A percentile compares a stretch with the other conserved stretches of the same genome.
These are phyloP conservation scores for Ceratonia siliqua DNA, from an alignment of 306 rosid genomes.

Conservation along the genomic window DNA sequence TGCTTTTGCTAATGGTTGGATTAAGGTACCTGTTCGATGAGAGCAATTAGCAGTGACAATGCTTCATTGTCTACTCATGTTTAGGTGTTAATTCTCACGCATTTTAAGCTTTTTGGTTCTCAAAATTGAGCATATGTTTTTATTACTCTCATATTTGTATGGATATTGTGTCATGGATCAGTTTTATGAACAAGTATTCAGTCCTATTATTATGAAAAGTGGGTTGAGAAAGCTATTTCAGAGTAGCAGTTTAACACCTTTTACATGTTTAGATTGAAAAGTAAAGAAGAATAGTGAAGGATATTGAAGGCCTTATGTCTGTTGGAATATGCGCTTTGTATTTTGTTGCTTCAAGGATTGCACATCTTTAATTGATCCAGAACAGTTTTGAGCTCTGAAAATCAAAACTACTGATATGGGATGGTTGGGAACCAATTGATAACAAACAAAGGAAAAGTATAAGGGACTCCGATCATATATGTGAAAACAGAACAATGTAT, in stretches of 20 bases:
- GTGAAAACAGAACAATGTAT: background rate
- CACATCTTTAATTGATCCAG: background rate
- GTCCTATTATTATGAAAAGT: background rate
- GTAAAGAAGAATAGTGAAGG: background rate
- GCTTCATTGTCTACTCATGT: constrained; percentile 28
- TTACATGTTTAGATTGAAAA: background rate
- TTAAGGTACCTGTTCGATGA: constrained; percentile 86
- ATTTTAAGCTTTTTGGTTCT: constrained; percentile 10
- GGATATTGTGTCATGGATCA: constrained; percentile 10
- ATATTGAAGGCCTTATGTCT: background rate
- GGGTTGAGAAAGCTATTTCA: constrained; percentile 8
- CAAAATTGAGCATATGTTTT: constrained; percentile 9
- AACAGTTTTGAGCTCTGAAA: background rate
- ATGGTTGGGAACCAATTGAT: background rate
- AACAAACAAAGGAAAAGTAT: background rate
- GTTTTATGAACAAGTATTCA: background rate
- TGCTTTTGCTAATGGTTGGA: constrained; percentile 97
- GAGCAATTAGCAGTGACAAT: constrained; percentile 20
- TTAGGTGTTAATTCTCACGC: constrained; percentile 18
- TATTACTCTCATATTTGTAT: constrained; percentile 33
- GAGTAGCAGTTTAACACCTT: background rate
- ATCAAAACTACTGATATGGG: background rate
- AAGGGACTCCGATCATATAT: background rate
- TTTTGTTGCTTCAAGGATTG: background rate
- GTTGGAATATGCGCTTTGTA: background rate